Evolutionary conservation across 2,329 filamentous ascomycete species (phyloP).

Genomic region (Fusarium tricinctum): DNA sequence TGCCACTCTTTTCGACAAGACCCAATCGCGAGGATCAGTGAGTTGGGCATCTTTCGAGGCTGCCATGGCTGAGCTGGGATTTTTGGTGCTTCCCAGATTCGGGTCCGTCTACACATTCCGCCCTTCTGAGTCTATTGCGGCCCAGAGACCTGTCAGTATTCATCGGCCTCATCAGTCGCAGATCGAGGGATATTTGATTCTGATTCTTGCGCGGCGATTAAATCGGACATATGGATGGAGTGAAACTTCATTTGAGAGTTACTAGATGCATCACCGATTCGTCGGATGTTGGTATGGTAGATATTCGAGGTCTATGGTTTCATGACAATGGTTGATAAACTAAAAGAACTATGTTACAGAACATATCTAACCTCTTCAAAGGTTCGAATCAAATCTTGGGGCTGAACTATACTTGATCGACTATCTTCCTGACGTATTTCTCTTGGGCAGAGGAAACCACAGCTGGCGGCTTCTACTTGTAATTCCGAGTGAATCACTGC

Average conservation of each 20-base stretch:
- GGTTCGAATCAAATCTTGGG: not conserved
- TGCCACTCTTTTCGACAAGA: conserved; percentile 52
- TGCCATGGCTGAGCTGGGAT: conserved; percentile 59
- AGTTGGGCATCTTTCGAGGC: conserved; percentile 57
- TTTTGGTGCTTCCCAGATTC: conserved; percentile 57
- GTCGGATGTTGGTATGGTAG: too few relatives aligned
- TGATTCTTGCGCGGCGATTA: conserved; percentile 51
- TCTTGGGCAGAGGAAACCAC: fast-evolving
- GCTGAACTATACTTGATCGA: not conserved
- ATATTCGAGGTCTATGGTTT: not conserved
- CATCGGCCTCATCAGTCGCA: conserved; percentile 56
- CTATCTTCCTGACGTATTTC: not conserved
- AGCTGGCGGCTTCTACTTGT: too few relatives aligned
- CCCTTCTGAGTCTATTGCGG: conserved; percentile 49
- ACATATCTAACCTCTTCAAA: too few relatives aligned
- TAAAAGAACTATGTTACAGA: too few relatives aligned
- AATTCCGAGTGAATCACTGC: too few relatives aligned
- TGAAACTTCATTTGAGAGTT: conserved; percentile 51
- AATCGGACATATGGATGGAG: conserved; percentile 56
- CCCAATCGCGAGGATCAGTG: conserved; percentile 51
- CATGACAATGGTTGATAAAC: not conserved
- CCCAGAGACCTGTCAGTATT: conserved; percentile 52
- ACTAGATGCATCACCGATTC: not conserved
- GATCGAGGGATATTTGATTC: conserved; percentile 53
- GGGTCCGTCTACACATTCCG: conserved; percentile 60